Percentiles rank a stretch among this genome's conserved stretches.
Conservation (phyloP, 1,139 yeast species). For the Diutina neorugosa region DNA sequence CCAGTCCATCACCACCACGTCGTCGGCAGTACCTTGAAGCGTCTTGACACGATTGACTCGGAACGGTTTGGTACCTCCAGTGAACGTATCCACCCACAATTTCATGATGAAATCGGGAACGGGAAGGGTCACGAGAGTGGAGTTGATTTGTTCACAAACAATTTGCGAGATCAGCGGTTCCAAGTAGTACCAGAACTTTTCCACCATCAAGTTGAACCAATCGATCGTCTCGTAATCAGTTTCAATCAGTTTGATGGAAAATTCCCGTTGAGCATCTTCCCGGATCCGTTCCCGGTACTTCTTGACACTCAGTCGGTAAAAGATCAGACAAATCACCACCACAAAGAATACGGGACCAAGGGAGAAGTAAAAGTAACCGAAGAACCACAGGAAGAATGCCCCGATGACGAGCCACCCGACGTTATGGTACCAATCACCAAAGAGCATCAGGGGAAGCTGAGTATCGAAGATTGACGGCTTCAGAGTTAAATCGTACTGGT, state of each 20-base stretch:
- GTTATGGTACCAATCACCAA: slow-evolving; percentile 95
- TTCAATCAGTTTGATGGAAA: slow-evolving; percentile 69
- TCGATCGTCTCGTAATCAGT: slow-evolving; percentile 88
- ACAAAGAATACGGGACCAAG: slow-evolving; percentile 73
- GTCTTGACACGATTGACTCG: slow-evolving; percentile 85
- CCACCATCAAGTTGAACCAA: slow-evolving; percentile 81
- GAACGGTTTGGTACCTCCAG: slow-evolving; percentile 92
- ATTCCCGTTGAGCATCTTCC: slow-evolving; percentile 76
- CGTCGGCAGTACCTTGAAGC: slow-evolving; percentile 75
- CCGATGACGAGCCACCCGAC: slow-evolving; percentile 56
- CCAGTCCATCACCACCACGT: slow-evolving; percentile 96
- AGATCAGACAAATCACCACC: slow-evolving; percentile 43
- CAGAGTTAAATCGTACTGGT: slow-evolving; percentile 51
- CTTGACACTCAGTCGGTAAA: slow-evolving; percentile 75
- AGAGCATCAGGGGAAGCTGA: slow-evolving; percentile 56
- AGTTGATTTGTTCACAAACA: slow-evolving; percentile 77
- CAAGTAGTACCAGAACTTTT: slow-evolving; percentile 80
- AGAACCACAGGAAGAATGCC: slow-evolving; percentile 59
- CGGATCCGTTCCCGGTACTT: slow-evolving; percentile 64
- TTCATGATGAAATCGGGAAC: slow-evolving; percentile 75
- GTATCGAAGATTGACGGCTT: slow-evolving; percentile 60
- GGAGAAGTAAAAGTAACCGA: slow-evolving; percentile 70
- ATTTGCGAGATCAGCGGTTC: slow-evolving; percentile 88
- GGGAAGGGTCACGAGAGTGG: slow-evolving; percentile 62
- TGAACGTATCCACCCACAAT: slow-evolving; percentile 77